Evolutionary conservation across 176 grass and related monocot genomes (phyloP).

Genomic region (Bromus sterilis): DNA sequence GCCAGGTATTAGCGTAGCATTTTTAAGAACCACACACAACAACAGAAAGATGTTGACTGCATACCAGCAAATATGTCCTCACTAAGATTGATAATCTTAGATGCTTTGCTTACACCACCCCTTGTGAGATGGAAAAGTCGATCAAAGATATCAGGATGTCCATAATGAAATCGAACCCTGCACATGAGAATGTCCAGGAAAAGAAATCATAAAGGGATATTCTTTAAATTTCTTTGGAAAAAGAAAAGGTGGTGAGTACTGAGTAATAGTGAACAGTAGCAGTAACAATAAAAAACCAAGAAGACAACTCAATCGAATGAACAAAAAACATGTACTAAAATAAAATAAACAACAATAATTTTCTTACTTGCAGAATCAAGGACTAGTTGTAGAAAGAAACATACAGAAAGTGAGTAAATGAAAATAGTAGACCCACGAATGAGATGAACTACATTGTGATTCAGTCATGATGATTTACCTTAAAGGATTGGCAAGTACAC

Average conservation of each 20-base stretch:
- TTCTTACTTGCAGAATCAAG: not conserved
- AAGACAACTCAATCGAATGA: slow-evolving; percentile 5
- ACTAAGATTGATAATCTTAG: slow-evolving; percentile 93
- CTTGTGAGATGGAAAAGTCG: slow-evolving; percentile 92
- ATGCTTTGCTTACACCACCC: slow-evolving; percentile 95
- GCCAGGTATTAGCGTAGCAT: not conserved
- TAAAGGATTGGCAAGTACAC: slow-evolving; percentile 93
- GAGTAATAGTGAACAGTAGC: not conserved
- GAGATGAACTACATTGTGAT: not conserved
- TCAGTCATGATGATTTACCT: slow-evolving; percentile 44
- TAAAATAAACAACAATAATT: not conserved
- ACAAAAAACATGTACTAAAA: not conserved
- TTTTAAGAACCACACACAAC: not conserved
- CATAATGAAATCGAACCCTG: slow-evolving; percentile 95
- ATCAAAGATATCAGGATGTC: slow-evolving; percentile 96
- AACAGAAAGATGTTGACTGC: not conserved
- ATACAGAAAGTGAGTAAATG: not conserved
- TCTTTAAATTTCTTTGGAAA: not conserved
- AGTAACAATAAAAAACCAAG: not conserved
- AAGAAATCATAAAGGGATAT: not conserved
- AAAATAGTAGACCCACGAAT: not conserved
- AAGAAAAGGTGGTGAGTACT: not conserved
- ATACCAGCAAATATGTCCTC: slow-evolving; percentile 97
- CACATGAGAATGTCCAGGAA: not conserved
- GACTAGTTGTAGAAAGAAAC: not conserved